Conservation (phyloP, 2,329 filamentous ascomycete genomes). For the Xylaria digitata region DNA sequence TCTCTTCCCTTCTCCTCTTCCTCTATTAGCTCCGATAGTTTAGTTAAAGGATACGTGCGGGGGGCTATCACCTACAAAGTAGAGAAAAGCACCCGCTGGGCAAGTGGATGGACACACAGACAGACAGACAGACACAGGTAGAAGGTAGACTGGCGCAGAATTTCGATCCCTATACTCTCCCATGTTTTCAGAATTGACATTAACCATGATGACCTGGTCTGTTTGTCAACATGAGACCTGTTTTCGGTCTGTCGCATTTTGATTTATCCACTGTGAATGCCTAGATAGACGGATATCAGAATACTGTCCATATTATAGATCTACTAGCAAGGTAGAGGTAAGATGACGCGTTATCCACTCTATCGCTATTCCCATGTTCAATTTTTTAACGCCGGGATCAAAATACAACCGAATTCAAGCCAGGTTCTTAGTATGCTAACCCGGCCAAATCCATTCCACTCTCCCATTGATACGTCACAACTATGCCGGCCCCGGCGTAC, state of each 20-base stretch:
- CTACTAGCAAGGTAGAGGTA: not conserved
- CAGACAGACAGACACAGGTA: not conserved
- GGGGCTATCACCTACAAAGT: not conserved
- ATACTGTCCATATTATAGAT: not conserved
- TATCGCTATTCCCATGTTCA: not conserved
- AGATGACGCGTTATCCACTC: not conserved
- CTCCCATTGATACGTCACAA: too few species aligned
- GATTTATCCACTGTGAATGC: too few species aligned
- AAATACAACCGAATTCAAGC: not conserved
- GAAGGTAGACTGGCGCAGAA: not conserved
- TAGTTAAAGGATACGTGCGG: too few species aligned
- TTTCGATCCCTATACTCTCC: not conserved
- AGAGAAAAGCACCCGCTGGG: not conserved
- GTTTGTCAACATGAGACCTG: not conserved
- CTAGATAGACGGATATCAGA: not conserved
- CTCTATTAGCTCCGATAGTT: too few species aligned
- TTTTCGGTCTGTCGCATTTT: not conserved
- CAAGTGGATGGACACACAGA: not conserved
- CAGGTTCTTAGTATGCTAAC: not conserved
- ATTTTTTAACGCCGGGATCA: not conserved
- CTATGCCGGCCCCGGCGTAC: constrained; percentile 61
- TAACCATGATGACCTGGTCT: not conserved
- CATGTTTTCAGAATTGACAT: not conserved
- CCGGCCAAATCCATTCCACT: not conserved
- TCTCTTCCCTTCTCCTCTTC: too few species aligned